These are phyloP conservation scores for Tricholomella constricta DNA, from an alignment of 768 basidiomycete genomes.

Conservation along the genomic window DNA sequence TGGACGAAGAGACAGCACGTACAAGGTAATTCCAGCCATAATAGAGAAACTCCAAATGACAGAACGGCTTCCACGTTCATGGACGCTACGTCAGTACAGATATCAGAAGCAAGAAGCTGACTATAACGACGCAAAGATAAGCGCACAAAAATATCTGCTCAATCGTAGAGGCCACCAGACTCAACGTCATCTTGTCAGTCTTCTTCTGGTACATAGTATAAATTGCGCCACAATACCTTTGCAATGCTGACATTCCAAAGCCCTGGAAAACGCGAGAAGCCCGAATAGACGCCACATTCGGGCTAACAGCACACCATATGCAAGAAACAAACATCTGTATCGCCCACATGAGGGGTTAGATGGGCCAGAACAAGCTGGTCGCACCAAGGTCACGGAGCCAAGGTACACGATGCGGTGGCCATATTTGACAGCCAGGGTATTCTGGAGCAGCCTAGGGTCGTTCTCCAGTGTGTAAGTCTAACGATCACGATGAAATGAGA, in stretches of 20 bases:
- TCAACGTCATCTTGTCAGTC: constrained; percentile 7
- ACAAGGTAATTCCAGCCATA: constrained; percentile 44
- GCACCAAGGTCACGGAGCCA: constrained; percentile 39
- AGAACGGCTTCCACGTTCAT: constrained; percentile 43
- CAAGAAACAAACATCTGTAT: constrained; percentile 50
- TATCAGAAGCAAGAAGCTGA: too few relatives aligned
- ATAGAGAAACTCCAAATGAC: constrained; percentile 50
- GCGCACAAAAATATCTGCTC: constrained; percentile 46
- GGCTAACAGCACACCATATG: constrained; percentile 46
- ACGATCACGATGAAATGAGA: too few relatives aligned
- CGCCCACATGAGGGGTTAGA: too few relatives aligned
- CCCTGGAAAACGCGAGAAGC: constrained; percentile 48
- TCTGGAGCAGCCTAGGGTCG: constrained; percentile 35
- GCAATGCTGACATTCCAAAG: constrained; percentile 45
- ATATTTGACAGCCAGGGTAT: constrained; percentile 42
- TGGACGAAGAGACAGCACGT: too few relatives aligned
- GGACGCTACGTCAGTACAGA: constrained; percentile 38
- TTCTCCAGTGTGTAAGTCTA: too few relatives aligned
- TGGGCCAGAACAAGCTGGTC: background rate
- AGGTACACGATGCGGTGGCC: constrained; percentile 49
- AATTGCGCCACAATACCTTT: constrained; percentile 30
- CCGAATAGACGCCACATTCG: constrained; percentile 41
- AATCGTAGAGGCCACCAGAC: constrained; percentile 43
- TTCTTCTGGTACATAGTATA: background rate
- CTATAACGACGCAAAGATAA: too few relatives aligned